Evolutionary conservation across 2,329 filamentous ascomycete genomes (phyloP), one percentile per base, ranked within the genome.

Genomic region (Diaporthe ilicicola): DNA sequence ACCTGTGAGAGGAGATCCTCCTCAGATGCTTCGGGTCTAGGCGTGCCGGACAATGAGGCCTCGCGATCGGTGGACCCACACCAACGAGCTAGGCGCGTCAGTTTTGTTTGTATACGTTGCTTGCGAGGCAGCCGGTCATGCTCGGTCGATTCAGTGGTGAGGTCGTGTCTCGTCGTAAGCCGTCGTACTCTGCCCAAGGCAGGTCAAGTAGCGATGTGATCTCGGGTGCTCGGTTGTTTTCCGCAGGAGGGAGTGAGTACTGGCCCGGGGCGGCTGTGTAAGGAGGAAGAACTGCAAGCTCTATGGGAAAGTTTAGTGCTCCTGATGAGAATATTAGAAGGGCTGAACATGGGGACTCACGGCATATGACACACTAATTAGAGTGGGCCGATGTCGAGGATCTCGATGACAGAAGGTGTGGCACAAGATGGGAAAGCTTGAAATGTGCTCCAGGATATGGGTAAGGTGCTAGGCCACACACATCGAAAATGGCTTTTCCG

Each of bases 401-500:
- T 72, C 70, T 70, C 62, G 70, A 72, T 70, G 70, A 70, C 67
- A 54, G 55, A 68, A 68, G 66, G 59, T 54, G 70, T 72, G 61
- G 64, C 67, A 72, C 61, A 50, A 51, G 53, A 56, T 55, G 69
- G 61, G 61, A 72, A 70, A 70, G 59, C 67, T 72, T 55, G 27
- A 67, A 37, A 61, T 29, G 61, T 72, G 67, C 61, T 27, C 64
- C 61, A 56, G 67, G 51, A 62, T 54, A 62, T 66, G 67, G 48
- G 53, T 39, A 46, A 66, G 37, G 27, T 55, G 70, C 70, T 37
- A 65, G 56, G 65, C 42, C 62, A 69, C 70, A 37, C 37, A 64
- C 59, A 64, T 50, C 48, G 50, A 62, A 64, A 59, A 55, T 69
- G 54, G 67, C 66, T 69, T 59, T 65, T 48, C 56, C 34, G 66